Conservation (phyloP, 495 filamentous ascomycete species). For the Hypoxylon crocopeplum region DNA sequence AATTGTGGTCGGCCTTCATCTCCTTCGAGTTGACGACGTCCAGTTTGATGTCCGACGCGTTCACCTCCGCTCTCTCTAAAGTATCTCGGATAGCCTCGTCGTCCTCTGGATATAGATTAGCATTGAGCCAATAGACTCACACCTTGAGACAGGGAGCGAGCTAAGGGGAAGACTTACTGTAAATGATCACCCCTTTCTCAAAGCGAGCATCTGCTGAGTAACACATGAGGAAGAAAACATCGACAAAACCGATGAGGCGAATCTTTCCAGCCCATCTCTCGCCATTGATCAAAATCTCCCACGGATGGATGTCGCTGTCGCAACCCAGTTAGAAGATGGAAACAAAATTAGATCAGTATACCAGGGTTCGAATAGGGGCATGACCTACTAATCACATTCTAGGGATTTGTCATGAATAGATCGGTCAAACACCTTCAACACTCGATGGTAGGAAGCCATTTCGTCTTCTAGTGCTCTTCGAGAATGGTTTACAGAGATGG, state of each 20-base stretch:
- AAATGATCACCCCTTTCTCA: constrained; percentile 48
- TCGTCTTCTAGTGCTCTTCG: background rate
- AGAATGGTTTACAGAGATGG: too few species aligned
- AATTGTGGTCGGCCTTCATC: constrained; percentile 7
- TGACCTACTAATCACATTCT: constrained; percentile 49
- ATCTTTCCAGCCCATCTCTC: constrained; percentile 49
- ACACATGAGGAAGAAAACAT: constrained; percentile 51
- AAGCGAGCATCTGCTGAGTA: constrained; percentile 49
- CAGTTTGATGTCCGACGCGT: constrained; percentile 25
- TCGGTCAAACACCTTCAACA: constrained; percentile 48
- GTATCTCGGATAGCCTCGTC: constrained; percentile 45
- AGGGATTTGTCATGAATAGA: constrained; percentile 45
- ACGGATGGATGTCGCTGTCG: constrained; percentile 49
- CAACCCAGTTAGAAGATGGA: background rate
- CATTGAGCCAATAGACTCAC: background rate
- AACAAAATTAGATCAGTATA: too few species aligned
- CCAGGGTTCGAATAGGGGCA: background rate
- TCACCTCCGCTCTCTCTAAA: constrained; percentile 28
- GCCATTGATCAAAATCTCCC: constrained; percentile 50
- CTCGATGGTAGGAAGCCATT: constrained; percentile 53
- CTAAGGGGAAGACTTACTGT: constrained; percentile 39
- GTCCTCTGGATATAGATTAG: constrained; percentile 41
- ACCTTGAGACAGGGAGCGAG: background rate
- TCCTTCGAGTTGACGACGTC: constrained; percentile 35
- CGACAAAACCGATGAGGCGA: constrained; percentile 51